phyloP scores from a whole-genome alignment of 2,329 filamentous ascomycete species.

The Nemania sp. region DNA sequence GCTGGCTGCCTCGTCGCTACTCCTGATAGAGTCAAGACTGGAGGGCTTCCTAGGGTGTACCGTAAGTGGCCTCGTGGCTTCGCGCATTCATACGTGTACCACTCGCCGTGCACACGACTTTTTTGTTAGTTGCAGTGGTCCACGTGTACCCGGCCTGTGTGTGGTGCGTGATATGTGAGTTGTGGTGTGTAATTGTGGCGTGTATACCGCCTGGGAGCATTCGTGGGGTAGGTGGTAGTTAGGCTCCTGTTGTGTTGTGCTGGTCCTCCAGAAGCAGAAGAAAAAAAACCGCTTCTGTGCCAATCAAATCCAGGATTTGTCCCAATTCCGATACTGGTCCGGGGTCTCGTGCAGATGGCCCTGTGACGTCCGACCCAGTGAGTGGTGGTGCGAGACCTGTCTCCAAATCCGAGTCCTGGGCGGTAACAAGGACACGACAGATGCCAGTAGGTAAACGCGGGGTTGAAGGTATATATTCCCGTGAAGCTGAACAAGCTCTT shows the following conservation, averaged over 20 bases:
- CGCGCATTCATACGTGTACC: slow-evolving; percentile 50
- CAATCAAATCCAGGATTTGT: slow-evolving; percentile 46
- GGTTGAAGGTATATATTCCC: slow-evolving; percentile 36
- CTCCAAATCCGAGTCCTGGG: slow-evolving; percentile 31
- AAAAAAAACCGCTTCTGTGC: slow-evolving; percentile 37
- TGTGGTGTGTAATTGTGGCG: slow-evolving; percentile 28
- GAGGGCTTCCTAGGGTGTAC: slow-evolving; percentile 33
- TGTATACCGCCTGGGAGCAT: slow-evolving; percentile 44
- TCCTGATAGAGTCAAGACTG: slow-evolving; percentile 43
- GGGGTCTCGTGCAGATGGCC: slow-evolving; percentile 47
- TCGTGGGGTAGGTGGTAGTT: slow-evolving; percentile 50
- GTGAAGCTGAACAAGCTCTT: slow-evolving; percentile 24
- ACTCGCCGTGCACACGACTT: slow-evolving; percentile 44
- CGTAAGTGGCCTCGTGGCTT: slow-evolving; percentile 35
- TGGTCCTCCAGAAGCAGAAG: slow-evolving; percentile 42
- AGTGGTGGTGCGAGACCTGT: slow-evolving; percentile 34
- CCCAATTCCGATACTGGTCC: slow-evolving; percentile 46
- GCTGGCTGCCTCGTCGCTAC: slow-evolving; percentile 41
- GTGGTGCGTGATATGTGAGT: slow-evolving; percentile 25
- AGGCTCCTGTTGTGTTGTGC: slow-evolving; percentile 44
- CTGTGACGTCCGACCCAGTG: slow-evolving; percentile 44
- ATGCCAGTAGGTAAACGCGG: slow-evolving; percentile 40
- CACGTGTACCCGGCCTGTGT: slow-evolving; percentile 47
- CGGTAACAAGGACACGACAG: slow-evolving; percentile 43
- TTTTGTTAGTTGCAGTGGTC: slow-evolving; percentile 47